phyloP scores from a whole-genome alignment of 192 early-diverging fungal genomes.

The Gryganskiella cystojenkinii region DNA sequence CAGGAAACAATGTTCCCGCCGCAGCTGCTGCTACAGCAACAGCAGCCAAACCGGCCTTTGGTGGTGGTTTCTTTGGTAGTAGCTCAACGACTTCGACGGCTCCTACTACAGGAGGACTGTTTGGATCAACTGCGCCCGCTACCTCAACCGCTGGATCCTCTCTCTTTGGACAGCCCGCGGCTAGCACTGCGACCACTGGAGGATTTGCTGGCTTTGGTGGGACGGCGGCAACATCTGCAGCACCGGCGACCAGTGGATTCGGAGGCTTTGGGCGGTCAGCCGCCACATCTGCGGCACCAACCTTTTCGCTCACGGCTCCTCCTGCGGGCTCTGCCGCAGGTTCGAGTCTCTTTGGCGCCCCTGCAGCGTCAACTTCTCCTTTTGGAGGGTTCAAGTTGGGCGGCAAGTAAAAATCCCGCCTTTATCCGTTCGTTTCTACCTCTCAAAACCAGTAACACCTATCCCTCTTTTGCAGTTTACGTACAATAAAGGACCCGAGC shows the following conservation, averaged over 20 bases:
- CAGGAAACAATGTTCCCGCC: neutral
- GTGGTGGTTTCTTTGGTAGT: conserved; percentile 6
- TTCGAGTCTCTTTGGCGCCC: neutral
- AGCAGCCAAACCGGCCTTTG: neutral
- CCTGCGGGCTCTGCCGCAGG: too few relatives aligned
- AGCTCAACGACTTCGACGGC: neutral
- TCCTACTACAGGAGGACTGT: neutral
- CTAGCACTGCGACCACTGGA: neutral
- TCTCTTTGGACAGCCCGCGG: conserved; percentile 10
- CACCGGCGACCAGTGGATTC: too few relatives aligned
- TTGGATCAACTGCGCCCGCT: neutral
- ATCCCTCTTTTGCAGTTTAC: too few relatives aligned
- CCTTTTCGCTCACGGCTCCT: too few relatives aligned
- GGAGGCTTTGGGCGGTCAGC: too few relatives aligned
- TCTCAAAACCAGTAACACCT: too few relatives aligned
- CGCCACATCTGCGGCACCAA: too few relatives aligned
- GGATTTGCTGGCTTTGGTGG: too few relatives aligned
- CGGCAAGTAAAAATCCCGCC: conserved; percentile 8
- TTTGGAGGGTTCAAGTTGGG: conserved; percentile 10
- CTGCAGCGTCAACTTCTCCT: neutral
- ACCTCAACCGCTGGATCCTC: neutral
- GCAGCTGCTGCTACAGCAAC: neutral
- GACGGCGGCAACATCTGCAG: too few relatives aligned
- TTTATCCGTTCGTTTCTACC: too few relatives aligned
- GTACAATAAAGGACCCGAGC: too few relatives aligned